Conservation (phyloP, 495 filamentous ascomycete species). For the Lophiostoma macrostomum region DNA sequence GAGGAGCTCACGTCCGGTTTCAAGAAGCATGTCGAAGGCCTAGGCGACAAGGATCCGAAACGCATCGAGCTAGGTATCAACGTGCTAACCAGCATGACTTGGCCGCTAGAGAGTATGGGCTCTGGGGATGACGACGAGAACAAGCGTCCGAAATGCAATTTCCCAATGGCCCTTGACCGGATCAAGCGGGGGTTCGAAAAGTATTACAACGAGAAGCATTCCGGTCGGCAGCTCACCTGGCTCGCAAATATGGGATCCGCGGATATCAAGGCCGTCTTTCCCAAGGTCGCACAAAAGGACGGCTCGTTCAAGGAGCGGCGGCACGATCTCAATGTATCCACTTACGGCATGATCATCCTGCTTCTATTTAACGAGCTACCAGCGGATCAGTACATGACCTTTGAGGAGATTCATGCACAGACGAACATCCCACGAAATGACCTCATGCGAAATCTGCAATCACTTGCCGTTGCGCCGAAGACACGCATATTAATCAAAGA, state of each 20-base stretch:
- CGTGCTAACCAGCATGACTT: slow-evolving; percentile 88
- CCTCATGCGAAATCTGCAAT: slow-evolving; percentile 76
- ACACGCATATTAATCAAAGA: slow-evolving; percentile 78
- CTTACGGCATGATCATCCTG: slow-evolving; percentile 87
- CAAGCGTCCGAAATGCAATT: slow-evolving; percentile 55
- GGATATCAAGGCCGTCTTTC: slow-evolving; percentile 78
- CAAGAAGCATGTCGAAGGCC: slow-evolving; percentile 60
- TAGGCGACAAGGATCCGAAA: slow-evolving; percentile 63
- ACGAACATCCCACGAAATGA: slow-evolving; percentile 82
- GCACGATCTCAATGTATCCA: slow-evolving; percentile 89
- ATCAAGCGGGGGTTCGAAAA: slow-evolving; percentile 84
- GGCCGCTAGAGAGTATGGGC: slow-evolving; percentile 86
- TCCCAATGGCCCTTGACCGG: slow-evolving; percentile 69
- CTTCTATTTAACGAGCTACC: slow-evolving; percentile 81
- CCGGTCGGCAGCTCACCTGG: slow-evolving; percentile 85
- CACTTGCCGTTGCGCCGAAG: slow-evolving; percentile 81
- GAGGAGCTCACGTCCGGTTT: slow-evolving; percentile 79
- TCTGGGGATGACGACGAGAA: slow-evolving; percentile 51
- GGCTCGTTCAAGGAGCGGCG: slow-evolving; percentile 67
- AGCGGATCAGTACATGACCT: slow-evolving; percentile 63
- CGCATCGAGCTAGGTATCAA: slow-evolving; percentile 76
- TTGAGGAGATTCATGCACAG: slow-evolving; percentile 76
- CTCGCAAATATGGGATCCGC: slow-evolving; percentile 76
- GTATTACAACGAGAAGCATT: slow-evolving; percentile 85
- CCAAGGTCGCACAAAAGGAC: slow-evolving; percentile 60